A percentile compares a stretch with the other conserved stretches of the same genome.
Conservation (phyloP, 805 yeast species). For the Zygosaccharomyces pseudorouxii region DNA sequence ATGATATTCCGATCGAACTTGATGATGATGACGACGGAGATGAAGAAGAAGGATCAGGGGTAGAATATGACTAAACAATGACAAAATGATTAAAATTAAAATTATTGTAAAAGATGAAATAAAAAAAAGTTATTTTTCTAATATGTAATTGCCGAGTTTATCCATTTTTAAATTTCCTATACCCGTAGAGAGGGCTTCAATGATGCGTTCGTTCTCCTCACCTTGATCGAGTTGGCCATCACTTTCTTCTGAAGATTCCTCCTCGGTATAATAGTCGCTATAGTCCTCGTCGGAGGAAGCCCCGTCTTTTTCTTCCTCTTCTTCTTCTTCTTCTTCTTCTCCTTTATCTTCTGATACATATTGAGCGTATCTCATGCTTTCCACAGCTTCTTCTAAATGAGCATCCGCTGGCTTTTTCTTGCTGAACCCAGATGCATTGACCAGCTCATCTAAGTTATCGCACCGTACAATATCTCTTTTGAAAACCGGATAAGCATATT, state of each 20-base stretch:
- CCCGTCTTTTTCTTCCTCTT: constrained; percentile 53
- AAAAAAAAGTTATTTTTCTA: constrained; percentile 38
- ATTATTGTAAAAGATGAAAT: constrained; percentile 3
- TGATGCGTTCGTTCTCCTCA: constrained; percentile 57
- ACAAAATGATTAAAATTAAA: constrained; percentile 10
- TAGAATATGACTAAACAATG: constrained; percentile 32
- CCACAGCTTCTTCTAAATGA: constrained; percentile 74
- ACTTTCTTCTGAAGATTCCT: constrained; percentile 31
- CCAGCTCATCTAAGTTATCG: constrained; percentile 73
- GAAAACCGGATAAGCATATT: constrained; percentile 73
- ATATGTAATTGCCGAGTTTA: constrained; percentile 72
- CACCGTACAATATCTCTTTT: constrained; percentile 66
- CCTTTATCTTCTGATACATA: constrained; percentile 24
- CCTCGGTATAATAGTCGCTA: constrained; percentile 28
- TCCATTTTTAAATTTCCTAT: constrained; percentile 69
- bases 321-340: constrained; percentile 11
- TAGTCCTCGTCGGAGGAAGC: constrained; percentile 37
- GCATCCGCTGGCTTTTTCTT: constrained; percentile 50
- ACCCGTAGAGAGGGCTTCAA: constrained; percentile 64
- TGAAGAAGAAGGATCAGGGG: constrained; percentile 37
- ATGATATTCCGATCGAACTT: constrained; percentile 8
- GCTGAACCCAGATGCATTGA: constrained; percentile 83
- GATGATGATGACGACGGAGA: constrained; percentile 34
- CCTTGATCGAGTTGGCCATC: constrained; percentile 30
- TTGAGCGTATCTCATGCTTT: constrained; percentile 51